Conservation (phyloP, 2,329 filamentous ascomycete genomes). For the Geoglossum cookeanum region DNA sequence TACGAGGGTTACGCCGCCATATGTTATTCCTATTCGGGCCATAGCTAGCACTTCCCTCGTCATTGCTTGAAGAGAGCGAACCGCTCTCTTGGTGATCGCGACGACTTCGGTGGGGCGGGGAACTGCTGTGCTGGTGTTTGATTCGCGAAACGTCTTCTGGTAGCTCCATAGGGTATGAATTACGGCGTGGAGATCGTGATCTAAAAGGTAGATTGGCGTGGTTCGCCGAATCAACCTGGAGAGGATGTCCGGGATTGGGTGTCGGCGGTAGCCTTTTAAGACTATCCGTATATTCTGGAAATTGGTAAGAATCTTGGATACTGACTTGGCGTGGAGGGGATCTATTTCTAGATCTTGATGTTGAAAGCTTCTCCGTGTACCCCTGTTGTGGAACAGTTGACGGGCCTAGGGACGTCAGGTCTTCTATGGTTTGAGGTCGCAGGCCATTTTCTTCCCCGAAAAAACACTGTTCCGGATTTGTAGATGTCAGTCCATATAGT, state of each 20-base stretch:
- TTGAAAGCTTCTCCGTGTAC: neutral
- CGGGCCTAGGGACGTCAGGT: neutral
- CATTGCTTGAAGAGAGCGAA: conserved; percentile 16
- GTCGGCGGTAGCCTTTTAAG: neutral
- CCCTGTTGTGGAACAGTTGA: neutral
- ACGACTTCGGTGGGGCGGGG: neutral
- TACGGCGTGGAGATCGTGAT: neutral
- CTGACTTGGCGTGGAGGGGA: neutral
- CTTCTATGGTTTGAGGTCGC: neutral
- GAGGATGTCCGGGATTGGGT: neutral
- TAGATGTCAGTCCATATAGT: neutral
- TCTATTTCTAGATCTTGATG: neutral
- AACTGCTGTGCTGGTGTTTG: neutral
- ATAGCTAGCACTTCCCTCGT: conserved; percentile 13
- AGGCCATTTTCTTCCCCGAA: neutral
- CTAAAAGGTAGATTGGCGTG: neutral
- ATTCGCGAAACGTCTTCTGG: neutral
- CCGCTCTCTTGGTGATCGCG: neutral
- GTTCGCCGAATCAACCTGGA: neutral
- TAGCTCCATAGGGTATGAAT: neutral
- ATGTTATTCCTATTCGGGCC: conserved; percentile 7
- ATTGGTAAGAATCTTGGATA: neutral
- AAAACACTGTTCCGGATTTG: neutral
- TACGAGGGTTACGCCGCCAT: conserved; percentile 3
- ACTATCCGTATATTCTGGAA: neutral